Base-by-base conservation (phyloP, 768 basidiomycete genomes). In the Coprinopsis cinerea region DNA sequence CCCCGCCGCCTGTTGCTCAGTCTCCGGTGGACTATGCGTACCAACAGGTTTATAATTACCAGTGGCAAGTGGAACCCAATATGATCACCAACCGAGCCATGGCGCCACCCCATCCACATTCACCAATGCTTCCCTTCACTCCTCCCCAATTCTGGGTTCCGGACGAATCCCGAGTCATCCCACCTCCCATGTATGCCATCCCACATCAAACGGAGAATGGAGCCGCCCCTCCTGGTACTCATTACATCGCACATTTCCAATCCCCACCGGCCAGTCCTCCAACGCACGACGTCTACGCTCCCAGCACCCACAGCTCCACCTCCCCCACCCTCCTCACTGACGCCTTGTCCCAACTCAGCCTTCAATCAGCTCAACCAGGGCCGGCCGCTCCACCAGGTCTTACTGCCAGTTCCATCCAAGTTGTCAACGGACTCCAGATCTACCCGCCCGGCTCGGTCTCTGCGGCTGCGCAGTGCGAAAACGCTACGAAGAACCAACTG, bases 401-500 rank as follows among this genome's bases (percentile, higher is more conserved):
- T 18, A 43, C 42, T 25, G 47, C n/a, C 20, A 42, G 14, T 20
- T 20, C 24, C 24, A 53, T 43, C 18, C 18, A 41, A 15, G 26
- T 25, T 26, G n/a, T n/a, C n/a, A 47, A 47, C 32, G 46, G 46
- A 5, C 4, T 48, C 34, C 64, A 56, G 56, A 51, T 48, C 54
- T 57, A 46, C 52, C 59, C 52, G 58, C 57, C 40, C 58, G 56
- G 9, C 30, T 9, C 36, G 36, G 11, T 18, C 36, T 39, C 36
- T 11, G 10, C 36, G n/a, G n/a, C n/a, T n/a, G n/a, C n/a, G n/a
- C n/a, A n/a, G n/a, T n/a, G n/a, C 36, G 36, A 39, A 18, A 39
- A 39, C 36, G 7, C 36, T 18, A 39, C 36, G 17, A 63, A 68
- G 23, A 75, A 75, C 53, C 71, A 70, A 48, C 56, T 94, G 23